Base-by-base conservation (phyloP, 176 grass and related monocot genomes). In the Triticum turgidum region DNA sequence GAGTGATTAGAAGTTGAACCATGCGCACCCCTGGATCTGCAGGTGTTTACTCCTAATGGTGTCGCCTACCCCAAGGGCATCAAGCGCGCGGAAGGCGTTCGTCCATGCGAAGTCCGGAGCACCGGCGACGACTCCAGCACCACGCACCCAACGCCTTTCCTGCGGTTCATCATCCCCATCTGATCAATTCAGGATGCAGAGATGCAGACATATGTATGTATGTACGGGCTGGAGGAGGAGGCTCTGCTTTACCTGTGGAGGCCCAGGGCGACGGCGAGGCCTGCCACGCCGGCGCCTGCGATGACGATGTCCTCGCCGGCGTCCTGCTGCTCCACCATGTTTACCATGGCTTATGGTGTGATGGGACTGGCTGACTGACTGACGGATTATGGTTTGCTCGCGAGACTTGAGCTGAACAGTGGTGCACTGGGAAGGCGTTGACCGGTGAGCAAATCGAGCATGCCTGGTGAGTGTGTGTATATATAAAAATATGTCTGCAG, bases 21-120 rank as follows among this genome's bases (percentile, higher is more conserved):
- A 8, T 6, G 54, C 2, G 54, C 6, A 61, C 76, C 33, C 20
- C 34, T 62, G 11, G 2, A 38, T 24, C 56, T 62, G 76, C 49
- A 74, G n/a, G 20, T 94, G 89, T 9, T 79, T 76, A 14, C 24
- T 12, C 68, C 92, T 88, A 30, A 94, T 79, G 21, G 65, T 76
- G 54, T 89, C 68, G 2, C 92, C 92, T 3, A 94, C 70, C 0
- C 92, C 89, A 17, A 94, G 92, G 17, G 70, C 84, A 17, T 91
- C 92, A n/a, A 91, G 79, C 34, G 89, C 89, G 21, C 70, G 37
- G 89, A 89, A 94, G 25, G 89, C 86, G 29, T 91, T 91, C 9
- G 81, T 79, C 89, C 92, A 94, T 7, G 66, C 49, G 83, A 70
- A 12, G 92, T 21, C 44, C 89, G 69, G n/a, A 89, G 70, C 18